phyloP scores from a whole-genome alignment of 1,284 basidiomycete genomes.

The Pisolithus thermaeus region DNA sequence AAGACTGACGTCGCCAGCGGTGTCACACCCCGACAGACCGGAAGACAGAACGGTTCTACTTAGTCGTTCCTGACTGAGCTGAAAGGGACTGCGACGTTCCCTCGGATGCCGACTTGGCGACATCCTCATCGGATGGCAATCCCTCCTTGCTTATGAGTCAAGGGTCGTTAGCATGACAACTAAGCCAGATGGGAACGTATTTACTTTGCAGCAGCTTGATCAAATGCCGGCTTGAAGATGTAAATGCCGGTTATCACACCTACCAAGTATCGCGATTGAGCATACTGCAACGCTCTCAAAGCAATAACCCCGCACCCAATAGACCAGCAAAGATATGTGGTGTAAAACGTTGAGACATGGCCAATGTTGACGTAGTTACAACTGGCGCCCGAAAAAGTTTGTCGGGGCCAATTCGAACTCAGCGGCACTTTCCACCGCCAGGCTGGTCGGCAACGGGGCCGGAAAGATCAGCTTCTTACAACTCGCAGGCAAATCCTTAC shows the following conservation, averaged over 20 bases:
- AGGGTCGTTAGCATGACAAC: constrained; percentile 1
- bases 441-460: background rate
- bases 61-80: constrained; percentile 3
- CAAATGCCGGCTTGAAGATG: constrained; percentile 46
- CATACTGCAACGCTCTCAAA: background rate
- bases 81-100: background rate
- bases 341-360: constrained; percentile 23
- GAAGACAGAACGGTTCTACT: constrained; percentile 6
- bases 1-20: too few species aligned
- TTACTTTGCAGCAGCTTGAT: constrained; percentile 12
- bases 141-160: constrained; percentile 11
- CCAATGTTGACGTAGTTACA: constrained; percentile 15
- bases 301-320: constrained; percentile 18
- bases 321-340: constrained; percentile 25
- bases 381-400: constrained; percentile 6
- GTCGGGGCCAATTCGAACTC: constrained; percentile 25
- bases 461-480: background rate
- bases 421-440: constrained; percentile 18
- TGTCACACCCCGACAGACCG: background rate
- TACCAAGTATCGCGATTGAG: constrained; percentile 21
- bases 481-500: too few species aligned
- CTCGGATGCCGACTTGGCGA: constrained; percentile 2
- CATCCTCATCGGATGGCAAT: background rate
- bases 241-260: constrained; percentile 60
- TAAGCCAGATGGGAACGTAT: background rate